Percentiles rank a stretch among this genome's conserved stretches.
These are phyloP conservation scores for Stellera chamaejasme DNA, from an alignment of 345 rosid species.

Conservation along the genomic window DNA sequence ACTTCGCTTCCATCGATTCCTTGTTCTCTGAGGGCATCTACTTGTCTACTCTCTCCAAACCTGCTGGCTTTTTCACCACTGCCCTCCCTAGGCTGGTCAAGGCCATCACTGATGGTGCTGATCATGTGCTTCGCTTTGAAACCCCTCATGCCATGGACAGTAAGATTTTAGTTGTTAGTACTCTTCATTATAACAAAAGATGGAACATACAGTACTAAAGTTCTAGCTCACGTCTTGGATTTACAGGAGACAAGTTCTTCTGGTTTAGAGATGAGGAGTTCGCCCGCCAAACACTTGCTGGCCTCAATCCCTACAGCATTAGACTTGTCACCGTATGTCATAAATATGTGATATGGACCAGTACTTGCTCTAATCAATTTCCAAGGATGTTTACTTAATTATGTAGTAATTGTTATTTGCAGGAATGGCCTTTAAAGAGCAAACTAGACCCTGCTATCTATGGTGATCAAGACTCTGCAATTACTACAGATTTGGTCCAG, in stretches of 20 bases:
- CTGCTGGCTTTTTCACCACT: slow-evolving; percentile 32
- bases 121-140: slow-evolving; percentile 45
- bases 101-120: slow-evolving; percentile 25
- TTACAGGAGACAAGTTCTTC: slow-evolving; percentile 58
- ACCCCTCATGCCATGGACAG: slow-evolving; percentile 40
- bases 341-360: neutral
- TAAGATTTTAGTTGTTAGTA: slow-evolving; percentile 9
- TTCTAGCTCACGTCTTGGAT: neutral
- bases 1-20: slow-evolving; percentile 51
- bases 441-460: slow-evolving; percentile 55
- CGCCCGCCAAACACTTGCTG: slow-evolving; percentile 66
- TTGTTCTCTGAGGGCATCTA: slow-evolving; percentile 51
- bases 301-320: slow-evolving; percentile 57
- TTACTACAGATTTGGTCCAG: slow-evolving; percentile 50
- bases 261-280: slow-evolving; percentile 83
- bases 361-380: neutral
- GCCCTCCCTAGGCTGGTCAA: slow-evolving; percentile 52
- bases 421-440: slow-evolving; percentile 90
- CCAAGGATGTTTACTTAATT: neutral
- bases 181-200: neutral
- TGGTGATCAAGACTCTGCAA: slow-evolving; percentile 55
- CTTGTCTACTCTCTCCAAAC: slow-evolving; percentile 21
- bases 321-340: slow-evolving; percentile 47
- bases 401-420: neutral
- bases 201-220: neutral